Percentiles rank a stretch among this genome's conserved stretches.
Conservation (phyloP, 805 yeast species). For the Yamadazyma takamatsuzukensis region DNA sequence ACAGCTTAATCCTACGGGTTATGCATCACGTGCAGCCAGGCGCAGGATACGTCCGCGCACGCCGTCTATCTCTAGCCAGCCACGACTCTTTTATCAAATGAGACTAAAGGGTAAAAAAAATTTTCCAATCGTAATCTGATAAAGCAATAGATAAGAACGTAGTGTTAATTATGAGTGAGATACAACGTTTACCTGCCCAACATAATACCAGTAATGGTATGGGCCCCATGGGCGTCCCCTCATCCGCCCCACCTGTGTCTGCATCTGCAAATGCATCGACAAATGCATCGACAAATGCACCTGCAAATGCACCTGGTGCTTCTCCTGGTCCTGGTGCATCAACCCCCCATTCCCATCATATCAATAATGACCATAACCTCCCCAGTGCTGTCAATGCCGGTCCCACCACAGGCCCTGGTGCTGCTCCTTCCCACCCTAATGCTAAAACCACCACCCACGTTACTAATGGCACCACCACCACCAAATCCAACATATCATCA, state of each 20-base stretch:
- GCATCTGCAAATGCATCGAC: too few relatives aligned
- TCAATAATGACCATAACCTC: not conserved
- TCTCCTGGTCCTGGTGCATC: too few relatives aligned
- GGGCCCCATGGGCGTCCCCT: too few relatives aligned
- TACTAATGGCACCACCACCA: conserved; percentile 59
- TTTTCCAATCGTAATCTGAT: conserved; percentile 9
- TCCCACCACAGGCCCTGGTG: conserved; percentile 1
- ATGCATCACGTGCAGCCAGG: too few relatives aligned
- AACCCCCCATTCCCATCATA: too few relatives aligned
- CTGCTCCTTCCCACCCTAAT: conserved; percentile 46
- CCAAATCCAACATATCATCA: conserved; percentile 56
- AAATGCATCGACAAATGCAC: too few relatives aligned
- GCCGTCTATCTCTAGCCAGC: too few relatives aligned
- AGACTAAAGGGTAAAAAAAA: conserved; percentile 7
- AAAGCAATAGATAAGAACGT: conserved; percentile 3
- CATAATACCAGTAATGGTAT: conserved; percentile 1
- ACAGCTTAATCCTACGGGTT: too few relatives aligned
- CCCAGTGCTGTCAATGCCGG: not conserved
- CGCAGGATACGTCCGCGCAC: too few relatives aligned
- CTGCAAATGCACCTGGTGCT: too few relatives aligned
- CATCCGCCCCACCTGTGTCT: conserved; percentile 1
- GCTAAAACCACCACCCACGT: conserved; percentile 59
- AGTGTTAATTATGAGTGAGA: conserved; percentile 10
- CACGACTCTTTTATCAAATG: conserved; percentile 11
- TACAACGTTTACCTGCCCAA: conserved; percentile 8